These are phyloP conservation scores for Mollisia scopiformis DNA, from an alignment of 2,329 filamentous ascomycete genomes.

Conservation along the genomic window DNA sequence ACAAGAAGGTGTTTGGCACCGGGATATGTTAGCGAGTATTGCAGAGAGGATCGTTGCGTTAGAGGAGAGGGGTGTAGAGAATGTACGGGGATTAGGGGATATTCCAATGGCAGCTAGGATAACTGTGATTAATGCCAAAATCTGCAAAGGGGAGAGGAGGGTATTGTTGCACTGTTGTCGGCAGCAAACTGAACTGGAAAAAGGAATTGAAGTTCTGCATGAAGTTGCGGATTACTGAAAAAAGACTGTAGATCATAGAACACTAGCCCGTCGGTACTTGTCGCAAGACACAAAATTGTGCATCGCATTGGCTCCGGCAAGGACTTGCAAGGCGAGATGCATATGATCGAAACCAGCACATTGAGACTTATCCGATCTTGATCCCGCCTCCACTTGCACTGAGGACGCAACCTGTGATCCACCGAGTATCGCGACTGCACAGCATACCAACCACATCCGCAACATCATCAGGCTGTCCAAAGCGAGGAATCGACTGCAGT, in stretches of 20 bases:
- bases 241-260: not conserved
- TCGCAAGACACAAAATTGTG: too few species aligned
- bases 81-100: not conserved
- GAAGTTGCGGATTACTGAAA: not conserved
- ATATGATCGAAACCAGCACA: too few species aligned
- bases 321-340: too few species aligned
- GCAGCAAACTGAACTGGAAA: not conserved
- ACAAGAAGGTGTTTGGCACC: not conserved
- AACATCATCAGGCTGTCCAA: slow-evolving; percentile 41
- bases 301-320: too few species aligned
- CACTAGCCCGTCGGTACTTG: not conserved
- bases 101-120: not conserved
- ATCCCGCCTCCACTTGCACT: slow-evolving; percentile 41
- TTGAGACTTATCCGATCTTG: slow-evolving; percentile 37
- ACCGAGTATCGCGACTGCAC: slow-evolving; percentile 38
- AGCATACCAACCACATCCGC: slow-evolving; percentile 41
- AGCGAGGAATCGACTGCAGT: slow-evolving; percentile 36
- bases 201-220: not conserved
- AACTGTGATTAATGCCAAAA: not conserved
- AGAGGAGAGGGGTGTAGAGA: not conserved
- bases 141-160: not conserved
- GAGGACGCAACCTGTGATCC: slow-evolving; percentile 41
- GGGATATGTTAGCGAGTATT: not conserved
- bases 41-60: not conserved
- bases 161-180: not conserved